Percentiles rank a stretch among this genome's conserved stretches.
phyloP scores from a whole-genome alignment of 805 yeast species.

The Starmerella lactis-condensi region DNA sequence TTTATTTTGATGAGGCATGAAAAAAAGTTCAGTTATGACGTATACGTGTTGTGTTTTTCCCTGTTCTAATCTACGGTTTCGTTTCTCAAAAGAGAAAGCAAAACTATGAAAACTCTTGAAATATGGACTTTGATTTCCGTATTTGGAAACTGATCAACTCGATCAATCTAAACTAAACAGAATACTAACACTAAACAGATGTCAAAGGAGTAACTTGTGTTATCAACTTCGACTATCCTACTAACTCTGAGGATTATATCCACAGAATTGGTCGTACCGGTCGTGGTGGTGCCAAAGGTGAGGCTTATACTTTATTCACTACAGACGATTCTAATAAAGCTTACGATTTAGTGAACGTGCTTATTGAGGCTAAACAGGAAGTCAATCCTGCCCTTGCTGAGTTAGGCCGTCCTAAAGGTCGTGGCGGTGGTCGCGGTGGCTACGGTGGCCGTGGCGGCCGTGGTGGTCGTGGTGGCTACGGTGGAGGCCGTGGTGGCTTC shows the following conservation, averaged over 20 bases:
- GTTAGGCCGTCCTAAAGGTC: conserved; percentile 57
- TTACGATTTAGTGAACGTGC: conserved; percentile 69
- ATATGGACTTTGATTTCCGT: no score
- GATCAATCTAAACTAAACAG: neutral
- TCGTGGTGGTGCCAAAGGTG: conserved; percentile 94
- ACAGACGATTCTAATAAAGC: conserved; percentile 75
- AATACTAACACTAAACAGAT: conserved; percentile 27
- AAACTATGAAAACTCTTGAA: no score
- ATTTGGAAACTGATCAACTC: neutral
- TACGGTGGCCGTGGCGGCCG: conserved; percentile 29
- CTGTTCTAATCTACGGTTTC: no score
- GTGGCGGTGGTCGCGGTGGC: conserved; percentile 45
- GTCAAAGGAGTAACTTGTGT: conserved; percentile 94
- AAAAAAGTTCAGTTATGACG: conserved; percentile 1
- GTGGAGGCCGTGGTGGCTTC: conserved; percentile 20
- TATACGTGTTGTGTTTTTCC: no score
- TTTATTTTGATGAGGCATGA: conserved; percentile 11
- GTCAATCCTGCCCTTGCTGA: conserved; percentile 63
- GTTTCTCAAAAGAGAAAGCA: no score
- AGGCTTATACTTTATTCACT: conserved; percentile 87
- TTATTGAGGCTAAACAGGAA: conserved; percentile 88
- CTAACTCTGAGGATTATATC: conserved; percentile 93
- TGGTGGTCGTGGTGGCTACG: conserved; percentile 27
- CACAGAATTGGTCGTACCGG: conserved; percentile 99
- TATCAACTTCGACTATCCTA: conserved; percentile 92